A percentile compares a stretch with the other conserved stretches of the same genome.
Evolutionary conservation across 2,329 filamentous ascomycete species (phyloP).

Genomic region (Colletotrichum godetiae): DNA sequence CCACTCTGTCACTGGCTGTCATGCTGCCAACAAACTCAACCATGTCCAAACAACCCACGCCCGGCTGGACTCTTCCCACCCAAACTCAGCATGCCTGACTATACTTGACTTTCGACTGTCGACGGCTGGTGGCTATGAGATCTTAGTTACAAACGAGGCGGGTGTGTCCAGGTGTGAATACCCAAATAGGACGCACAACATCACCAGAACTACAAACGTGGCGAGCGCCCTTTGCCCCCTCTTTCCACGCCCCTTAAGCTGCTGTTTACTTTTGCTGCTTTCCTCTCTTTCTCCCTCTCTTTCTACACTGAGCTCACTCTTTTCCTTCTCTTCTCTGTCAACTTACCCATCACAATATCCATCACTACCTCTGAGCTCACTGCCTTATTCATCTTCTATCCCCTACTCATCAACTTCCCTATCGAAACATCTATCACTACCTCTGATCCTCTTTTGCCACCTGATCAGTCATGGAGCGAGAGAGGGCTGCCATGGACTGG

Average conservation of each 20-base stretch:
- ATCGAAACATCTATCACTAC: too few relatives aligned
- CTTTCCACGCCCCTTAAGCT: background rate
- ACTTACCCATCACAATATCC: background rate
- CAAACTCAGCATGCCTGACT: background rate
- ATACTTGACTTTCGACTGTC: background rate
- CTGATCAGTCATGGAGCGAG: background rate
- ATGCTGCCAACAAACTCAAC: background rate
- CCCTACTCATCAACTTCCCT: background rate
- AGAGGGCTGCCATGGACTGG: background rate
- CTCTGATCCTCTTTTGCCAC: background rate
- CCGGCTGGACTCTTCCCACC: background rate
- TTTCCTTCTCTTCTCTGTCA: background rate
- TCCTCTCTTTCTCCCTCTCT: background rate
- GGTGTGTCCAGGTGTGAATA: background rate
- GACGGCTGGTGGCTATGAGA: background rate
- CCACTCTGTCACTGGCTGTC: background rate
- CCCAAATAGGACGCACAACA: background rate
- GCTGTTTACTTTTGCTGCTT: background rate
- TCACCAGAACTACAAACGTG: background rate
- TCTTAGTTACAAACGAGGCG: background rate
- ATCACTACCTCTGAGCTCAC: background rate
- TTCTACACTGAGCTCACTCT: background rate
- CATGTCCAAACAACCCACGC: background rate
- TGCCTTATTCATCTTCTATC: background rate
- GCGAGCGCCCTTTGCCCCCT: background rate